These are phyloP conservation scores for Penicillium sp. DNA, from an alignment of 2,329 filamentous ascomycete species.

Conservation along the genomic window DNA sequence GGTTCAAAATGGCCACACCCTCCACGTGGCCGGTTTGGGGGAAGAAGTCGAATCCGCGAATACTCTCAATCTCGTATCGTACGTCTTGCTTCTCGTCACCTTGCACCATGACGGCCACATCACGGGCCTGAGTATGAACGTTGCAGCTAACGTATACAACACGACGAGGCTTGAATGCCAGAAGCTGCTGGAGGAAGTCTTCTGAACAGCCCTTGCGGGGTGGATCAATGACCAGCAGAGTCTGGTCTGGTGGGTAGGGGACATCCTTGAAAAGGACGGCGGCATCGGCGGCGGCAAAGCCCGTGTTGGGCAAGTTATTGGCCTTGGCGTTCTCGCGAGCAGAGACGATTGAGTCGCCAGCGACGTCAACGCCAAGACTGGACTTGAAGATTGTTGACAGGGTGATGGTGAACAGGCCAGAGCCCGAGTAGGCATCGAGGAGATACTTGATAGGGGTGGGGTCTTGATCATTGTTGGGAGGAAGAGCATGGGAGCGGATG, in stretches of 20 bases:
- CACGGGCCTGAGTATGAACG: slow-evolving; percentile 93
- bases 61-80: slow-evolving; percentile 82
- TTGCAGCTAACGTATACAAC: slow-evolving; percentile 97
- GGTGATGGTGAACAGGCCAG: slow-evolving; percentile 94
- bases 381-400: slow-evolving; percentile 78
- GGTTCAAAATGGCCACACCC: slow-evolving; percentile 62
- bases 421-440: slow-evolving; percentile 97
- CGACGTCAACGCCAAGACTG: slow-evolving; percentile 88
- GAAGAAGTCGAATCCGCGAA: slow-evolving; percentile 96
- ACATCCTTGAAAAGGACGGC: slow-evolving; percentile 77
- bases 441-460: slow-evolving; percentile 71
- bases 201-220: slow-evolving; percentile 92
- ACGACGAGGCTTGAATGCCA: slow-evolving; percentile 73
- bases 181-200: slow-evolving; percentile 77
- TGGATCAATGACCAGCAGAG: slow-evolving; percentile 94
- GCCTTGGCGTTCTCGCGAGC: slow-evolving; percentile 76
- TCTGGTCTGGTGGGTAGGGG: slow-evolving; percentile 74
- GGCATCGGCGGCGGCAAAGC: slow-evolving; percentile 89
- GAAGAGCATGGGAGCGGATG: slow-evolving; percentile 77
- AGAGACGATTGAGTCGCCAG: slow-evolving; percentile 72
- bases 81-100: slow-evolving; percentile 52
- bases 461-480: slow-evolving; percentile 40
- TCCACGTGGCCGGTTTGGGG: slow-evolving; percentile 77
- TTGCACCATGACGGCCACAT: slow-evolving; percentile 83
- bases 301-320: slow-evolving; percentile 75